Percentiles rank a stretch among this genome's conserved stretches.
phyloP scores from a whole-genome alignment of 1,284 basidiomycete genomes.

The Xerocomus amazonicus region DNA sequence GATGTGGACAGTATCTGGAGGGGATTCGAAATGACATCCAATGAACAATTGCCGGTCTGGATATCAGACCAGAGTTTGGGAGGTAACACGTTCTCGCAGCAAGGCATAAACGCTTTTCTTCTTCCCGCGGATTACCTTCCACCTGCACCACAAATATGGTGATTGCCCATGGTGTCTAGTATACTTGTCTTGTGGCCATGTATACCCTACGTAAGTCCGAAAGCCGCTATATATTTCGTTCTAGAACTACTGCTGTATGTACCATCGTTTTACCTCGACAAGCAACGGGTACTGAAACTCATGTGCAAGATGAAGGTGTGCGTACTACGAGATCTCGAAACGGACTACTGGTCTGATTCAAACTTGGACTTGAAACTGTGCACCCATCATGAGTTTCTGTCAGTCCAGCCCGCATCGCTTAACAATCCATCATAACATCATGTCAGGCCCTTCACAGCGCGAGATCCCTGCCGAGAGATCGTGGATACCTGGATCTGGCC shows the following conservation, averaged over 20 bases:
- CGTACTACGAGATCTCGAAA: neutral
- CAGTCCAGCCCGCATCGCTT: neutral
- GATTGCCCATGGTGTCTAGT: constrained; percentile 15
- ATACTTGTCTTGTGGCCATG: constrained; percentile 10
- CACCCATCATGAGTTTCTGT: neutral
- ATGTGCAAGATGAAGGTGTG: neutral
- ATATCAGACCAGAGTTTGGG: constrained; percentile 77
- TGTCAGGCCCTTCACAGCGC: constrained; percentile 8
- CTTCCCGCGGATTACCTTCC: constrained; percentile 71
- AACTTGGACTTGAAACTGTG: constrained; percentile 9
- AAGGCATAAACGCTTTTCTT: constrained; percentile 80
- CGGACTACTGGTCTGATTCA: constrained; percentile 12
- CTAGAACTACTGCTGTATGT: constrained; percentile 5
- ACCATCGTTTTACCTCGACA: neutral
- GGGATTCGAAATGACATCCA: constrained; percentile 64
- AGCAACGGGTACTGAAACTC: neutral
- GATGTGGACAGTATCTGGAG: constrained; percentile 75
- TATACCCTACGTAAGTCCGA: constrained; percentile 27
- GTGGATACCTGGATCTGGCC: neutral
- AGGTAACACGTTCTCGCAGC: constrained; percentile 67
- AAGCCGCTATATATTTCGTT: constrained; percentile 18
- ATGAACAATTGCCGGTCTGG: constrained; percentile 77
- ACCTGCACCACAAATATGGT: constrained; percentile 71
- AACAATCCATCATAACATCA: neutral
- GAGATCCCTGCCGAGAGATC: neutral